These are phyloP conservation scores for Aspergillus viridinutans DNA, from an alignment of 2,329 filamentous ascomycete species.

Conservation along the genomic window DNA sequence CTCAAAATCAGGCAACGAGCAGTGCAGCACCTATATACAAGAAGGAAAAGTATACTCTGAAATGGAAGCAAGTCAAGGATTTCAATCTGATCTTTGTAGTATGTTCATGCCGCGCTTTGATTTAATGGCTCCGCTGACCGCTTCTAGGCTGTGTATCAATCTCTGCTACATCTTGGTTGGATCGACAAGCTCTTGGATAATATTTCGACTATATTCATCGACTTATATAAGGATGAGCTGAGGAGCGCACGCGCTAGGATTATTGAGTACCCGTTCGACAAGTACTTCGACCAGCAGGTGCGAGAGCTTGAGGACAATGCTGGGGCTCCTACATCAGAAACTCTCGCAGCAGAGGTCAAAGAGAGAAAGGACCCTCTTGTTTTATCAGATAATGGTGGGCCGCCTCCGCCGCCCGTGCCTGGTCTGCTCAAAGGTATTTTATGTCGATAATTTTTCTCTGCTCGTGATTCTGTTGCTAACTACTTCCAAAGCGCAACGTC, in stretches of 20 bases:
- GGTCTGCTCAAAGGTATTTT: constrained; percentile 46
- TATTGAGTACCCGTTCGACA: constrained; percentile 79
- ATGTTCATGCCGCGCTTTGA: constrained; percentile 30
- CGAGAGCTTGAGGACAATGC: constrained; percentile 59
- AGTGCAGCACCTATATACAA: constrained; percentile 69
- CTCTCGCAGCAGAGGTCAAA: constrained; percentile 36
- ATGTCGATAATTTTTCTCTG: not conserved
- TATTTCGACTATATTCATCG: constrained; percentile 85
- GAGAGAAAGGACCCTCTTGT: constrained; percentile 46
- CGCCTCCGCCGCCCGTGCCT: constrained; percentile 50
- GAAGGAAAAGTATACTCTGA: constrained; percentile 89
- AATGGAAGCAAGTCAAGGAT: constrained; percentile 91
- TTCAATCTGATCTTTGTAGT: constrained; percentile 94
- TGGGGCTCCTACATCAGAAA: constrained; percentile 44
- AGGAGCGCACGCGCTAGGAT: constrained; percentile 74
- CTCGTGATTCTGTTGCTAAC: constrained; percentile 18
- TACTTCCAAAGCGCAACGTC: constrained; percentile 37
- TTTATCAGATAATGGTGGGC: constrained; percentile 48
- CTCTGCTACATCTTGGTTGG: constrained; percentile 90
- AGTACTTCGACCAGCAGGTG: constrained; percentile 92
- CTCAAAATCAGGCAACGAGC: constrained; percentile 54
- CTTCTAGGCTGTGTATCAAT: constrained; percentile 86
- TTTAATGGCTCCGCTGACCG: constrained; percentile 11
- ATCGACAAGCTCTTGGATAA: constrained; percentile 96
- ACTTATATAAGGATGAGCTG: constrained; percentile 83